phyloP scores from a whole-genome alignment of 2,329 filamentous ascomycete species.

The Paraphoma sp. region DNA sequence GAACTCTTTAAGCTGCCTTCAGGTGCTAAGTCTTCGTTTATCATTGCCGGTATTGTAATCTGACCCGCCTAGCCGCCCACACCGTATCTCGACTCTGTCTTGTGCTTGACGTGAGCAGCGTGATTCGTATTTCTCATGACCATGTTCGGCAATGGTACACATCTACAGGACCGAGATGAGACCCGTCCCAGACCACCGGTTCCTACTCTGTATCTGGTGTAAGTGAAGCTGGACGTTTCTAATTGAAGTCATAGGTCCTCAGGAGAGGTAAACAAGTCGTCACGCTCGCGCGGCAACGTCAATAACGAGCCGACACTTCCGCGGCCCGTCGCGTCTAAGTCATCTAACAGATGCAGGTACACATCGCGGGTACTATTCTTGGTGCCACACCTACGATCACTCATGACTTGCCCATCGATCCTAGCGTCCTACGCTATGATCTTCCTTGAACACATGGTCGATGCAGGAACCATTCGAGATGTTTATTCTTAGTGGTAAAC shows the following conservation, averaged over 20 bases:
- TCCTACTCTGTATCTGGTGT: conserved; percentile 10
- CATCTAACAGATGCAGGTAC: conserved; percentile 28
- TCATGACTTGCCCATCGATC: neutral
- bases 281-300: neutral
- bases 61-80: conserved; percentile 41
- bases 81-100: conserved; percentile 13
- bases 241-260: conserved; percentile 20
- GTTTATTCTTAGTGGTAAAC: conserved; percentile 20
- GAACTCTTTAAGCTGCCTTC: conserved; percentile 14
- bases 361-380: conserved; percentile 21
- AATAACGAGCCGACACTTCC: conserved; percentile 2
- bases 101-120: conserved; percentile 3
- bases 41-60: conserved; percentile 23
- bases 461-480: conserved; percentile 16
- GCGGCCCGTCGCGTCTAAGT: conserved; percentile 15
- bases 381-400: conserved; percentile 8
- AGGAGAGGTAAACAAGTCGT: neutral
- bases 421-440: neutral
- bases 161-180: conserved; percentile 14
- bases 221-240: conserved; percentile 30
- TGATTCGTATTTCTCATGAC: conserved; percentile 16
- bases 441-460: conserved; percentile 1
- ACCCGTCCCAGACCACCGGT: conserved; percentile 11
- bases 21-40: conserved; percentile 1
- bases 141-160: conserved; percentile 10